These are phyloP conservation scores for Sclerotinia sclerotiorum DNA, from an alignment of 2,329 filamentous ascomycete species.

Conservation along the genomic window DNA sequence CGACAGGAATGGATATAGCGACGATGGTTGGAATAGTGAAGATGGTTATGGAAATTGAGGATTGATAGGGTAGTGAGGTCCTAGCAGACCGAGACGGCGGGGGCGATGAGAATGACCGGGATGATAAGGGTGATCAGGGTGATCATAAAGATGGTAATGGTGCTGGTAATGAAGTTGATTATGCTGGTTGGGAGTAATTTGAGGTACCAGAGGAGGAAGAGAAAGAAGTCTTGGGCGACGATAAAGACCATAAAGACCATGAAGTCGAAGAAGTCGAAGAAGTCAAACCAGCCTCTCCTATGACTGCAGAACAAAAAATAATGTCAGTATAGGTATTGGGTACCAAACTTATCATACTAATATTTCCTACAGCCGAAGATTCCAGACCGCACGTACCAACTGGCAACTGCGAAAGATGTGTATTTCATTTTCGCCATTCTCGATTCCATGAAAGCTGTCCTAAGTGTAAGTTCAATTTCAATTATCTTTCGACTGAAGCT, in stretches of 20 bases:
- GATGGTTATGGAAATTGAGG: background rate
- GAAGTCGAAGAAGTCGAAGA: background rate
- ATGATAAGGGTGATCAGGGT: background rate
- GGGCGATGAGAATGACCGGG: background rate
- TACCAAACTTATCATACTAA: background rate
- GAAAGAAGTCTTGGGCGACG: background rate
- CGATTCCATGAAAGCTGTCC: conserved; percentile 27
- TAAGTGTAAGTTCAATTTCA: conserved; percentile 27
- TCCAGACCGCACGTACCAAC: too few species aligned
- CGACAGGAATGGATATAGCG: background rate
- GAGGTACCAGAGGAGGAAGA: background rate
- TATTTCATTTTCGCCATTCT: conserved; percentile 30
- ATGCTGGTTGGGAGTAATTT: background rate
- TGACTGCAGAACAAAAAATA: background rate
- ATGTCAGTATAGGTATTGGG: background rate
- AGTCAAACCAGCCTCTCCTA: background rate
- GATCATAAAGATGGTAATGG: background rate
- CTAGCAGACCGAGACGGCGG: background rate
- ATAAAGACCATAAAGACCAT: background rate
- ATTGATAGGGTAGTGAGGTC: background rate
- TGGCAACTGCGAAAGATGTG: too few species aligned
- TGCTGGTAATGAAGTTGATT: background rate
- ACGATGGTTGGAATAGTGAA: background rate
- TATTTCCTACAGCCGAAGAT: background rate
- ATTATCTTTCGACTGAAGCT: background rate